These are phyloP conservation scores for Silene latifolia DNA, from an alignment of 148 eudicot species.

Conservation along the genomic window DNA sequence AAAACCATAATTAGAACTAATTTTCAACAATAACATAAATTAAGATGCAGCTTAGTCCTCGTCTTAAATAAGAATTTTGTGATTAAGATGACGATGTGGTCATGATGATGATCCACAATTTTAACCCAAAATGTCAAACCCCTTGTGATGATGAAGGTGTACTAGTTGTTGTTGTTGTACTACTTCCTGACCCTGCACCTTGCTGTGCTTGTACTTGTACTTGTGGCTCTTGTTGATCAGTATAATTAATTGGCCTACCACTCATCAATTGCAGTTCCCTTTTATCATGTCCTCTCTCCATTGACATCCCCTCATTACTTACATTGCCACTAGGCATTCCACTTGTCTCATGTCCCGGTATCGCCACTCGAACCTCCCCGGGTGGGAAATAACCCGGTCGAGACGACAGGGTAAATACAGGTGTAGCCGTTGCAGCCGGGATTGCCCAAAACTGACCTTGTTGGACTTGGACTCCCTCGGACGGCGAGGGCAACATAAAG, in stretches of 20 bases:
- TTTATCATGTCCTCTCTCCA: constrained; percentile 14
- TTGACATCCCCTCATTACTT: too few species aligned
- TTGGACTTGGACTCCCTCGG: constrained; percentile 33
- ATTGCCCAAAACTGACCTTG: constrained; percentile 74
- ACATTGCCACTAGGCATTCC: too few species aligned
- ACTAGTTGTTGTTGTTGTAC: neutral
- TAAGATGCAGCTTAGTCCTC: too few species aligned
- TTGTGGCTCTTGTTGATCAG: constrained; percentile 7
- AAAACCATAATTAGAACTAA: neutral
- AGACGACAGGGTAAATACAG: constrained; percentile 43
- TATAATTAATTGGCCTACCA: constrained; percentile 13
- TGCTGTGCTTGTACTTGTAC: constrained; percentile 16
- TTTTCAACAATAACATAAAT: neutral
- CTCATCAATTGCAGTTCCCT: constrained; percentile 53
- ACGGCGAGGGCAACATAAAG: constrained; percentile 28
- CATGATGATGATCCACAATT: constrained; percentile 4
- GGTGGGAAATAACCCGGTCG: constrained; percentile 37
- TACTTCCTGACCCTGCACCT: neutral
- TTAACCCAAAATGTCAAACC: constrained; percentile 14
- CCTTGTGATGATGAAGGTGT: constrained; percentile 20
- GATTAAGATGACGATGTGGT: neutral
- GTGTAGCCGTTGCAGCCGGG: constrained; percentile 45
- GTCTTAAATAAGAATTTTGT: neutral
- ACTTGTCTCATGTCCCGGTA: constrained; percentile 8
- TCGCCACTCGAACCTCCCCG: constrained; percentile 20